Percentiles rank a stretch among this genome's conserved stretches.
These are phyloP conservation scores for Canariomyces notabilis DNA, from an alignment of 2,329 filamentous ascomycete species.

Conservation along the genomic window DNA sequence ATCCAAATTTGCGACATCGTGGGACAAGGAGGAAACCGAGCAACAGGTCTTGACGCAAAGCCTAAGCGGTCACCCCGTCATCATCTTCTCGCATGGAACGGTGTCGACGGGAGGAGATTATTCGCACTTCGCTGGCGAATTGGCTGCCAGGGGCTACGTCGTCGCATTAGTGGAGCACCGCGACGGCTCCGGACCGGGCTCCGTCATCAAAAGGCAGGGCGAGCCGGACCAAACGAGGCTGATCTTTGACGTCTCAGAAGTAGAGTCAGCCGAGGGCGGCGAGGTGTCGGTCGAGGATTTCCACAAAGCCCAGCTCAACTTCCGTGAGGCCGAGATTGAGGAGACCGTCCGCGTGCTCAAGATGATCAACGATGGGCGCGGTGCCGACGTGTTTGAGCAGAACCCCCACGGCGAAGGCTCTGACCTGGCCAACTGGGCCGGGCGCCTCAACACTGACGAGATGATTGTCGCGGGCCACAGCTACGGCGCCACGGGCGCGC, in stretches of 20 bases:
- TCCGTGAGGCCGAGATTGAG: constrained; percentile 47
- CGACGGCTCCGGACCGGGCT: constrained; percentile 47
- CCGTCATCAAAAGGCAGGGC: constrained; percentile 33
- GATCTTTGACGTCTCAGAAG: constrained; percentile 34
- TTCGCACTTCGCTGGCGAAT: constrained; percentile 45
- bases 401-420: constrained; percentile 46
- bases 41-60: constrained; percentile 24
- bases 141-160: constrained; percentile 45
- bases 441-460: constrained; percentile 49
- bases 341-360: constrained; percentile 39
- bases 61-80: constrained; percentile 35
- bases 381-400: constrained; percentile 29
- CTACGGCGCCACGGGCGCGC: constrained; percentile 59
- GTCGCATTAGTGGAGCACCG: constrained; percentile 49
- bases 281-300: constrained; percentile 31
- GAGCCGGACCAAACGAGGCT: constrained; percentile 29
- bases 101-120: constrained; percentile 48
- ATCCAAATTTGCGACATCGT: constrained; percentile 21
- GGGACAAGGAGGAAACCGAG: constrained; percentile 18
- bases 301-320: constrained; percentile 44
- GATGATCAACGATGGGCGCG: constrained; percentile 37
- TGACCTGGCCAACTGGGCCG: constrained; percentile 45
- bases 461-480: constrained; percentile 59
- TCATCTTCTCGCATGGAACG: constrained; percentile 50
- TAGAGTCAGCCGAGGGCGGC: constrained; percentile 31